A percentile compares a stretch with the other conserved stretches of the same genome.
Evolutionary conservation across 2,329 filamentous ascomycete genomes (phyloP).

Genomic region (Pestalotiopsis sp.): DNA sequence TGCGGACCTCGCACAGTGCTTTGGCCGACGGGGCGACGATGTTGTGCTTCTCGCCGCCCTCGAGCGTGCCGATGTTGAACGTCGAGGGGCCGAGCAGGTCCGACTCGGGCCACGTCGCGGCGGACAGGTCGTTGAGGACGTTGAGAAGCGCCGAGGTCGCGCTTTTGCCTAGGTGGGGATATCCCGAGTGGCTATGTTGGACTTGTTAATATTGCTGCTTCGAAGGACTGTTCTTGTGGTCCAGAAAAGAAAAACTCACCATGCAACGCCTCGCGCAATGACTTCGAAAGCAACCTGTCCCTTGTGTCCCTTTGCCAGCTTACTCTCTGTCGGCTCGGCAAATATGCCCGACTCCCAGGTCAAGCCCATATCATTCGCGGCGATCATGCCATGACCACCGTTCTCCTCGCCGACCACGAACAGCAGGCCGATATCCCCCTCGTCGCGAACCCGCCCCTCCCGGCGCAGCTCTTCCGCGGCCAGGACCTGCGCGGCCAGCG

Average conservation of each 20-base stretch:
- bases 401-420: conserved; percentile 54
- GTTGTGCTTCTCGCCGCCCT: conserved; percentile 41
- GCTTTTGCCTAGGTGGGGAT: conserved; percentile 36
- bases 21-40: conserved; percentile 39
- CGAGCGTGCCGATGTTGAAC: conserved; percentile 40
- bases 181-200: conserved; percentile 35
- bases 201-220: background rate
- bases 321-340: conserved; percentile 58
- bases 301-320: conserved; percentile 56
- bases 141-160: conserved; percentile 34
- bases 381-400: conserved; percentile 57
- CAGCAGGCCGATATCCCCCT: conserved; percentile 32
- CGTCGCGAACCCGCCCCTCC: conserved; percentile 22
- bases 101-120: conserved; percentile 33
- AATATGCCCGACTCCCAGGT: conserved; percentile 51
- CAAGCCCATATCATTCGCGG: conserved; percentile 45
- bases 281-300: conserved; percentile 40
- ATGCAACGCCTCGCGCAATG: conserved; percentile 29
- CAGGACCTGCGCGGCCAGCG: conserved; percentile 51
- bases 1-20: conserved; percentile 41
- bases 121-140: conserved; percentile 33
- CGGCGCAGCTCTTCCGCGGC: conserved; percentile 39
- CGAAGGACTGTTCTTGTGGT: background rate
- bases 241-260: conserved; percentile 20
- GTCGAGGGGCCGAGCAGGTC: conserved; percentile 41